Conservation (phyloP, 23 red algal species). For the Gracilaria caudata region DNA sequence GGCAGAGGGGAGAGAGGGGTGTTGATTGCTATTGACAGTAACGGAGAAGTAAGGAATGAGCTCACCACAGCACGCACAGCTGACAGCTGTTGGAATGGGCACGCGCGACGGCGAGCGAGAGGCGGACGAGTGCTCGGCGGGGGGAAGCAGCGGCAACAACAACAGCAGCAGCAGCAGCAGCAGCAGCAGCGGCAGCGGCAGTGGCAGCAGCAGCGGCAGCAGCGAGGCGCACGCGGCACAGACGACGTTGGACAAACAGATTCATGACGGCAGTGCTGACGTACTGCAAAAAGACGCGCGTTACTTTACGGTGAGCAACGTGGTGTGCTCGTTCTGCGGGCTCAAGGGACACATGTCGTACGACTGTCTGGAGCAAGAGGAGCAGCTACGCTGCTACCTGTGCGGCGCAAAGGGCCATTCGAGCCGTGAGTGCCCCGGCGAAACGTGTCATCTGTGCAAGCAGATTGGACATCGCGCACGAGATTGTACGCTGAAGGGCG, state of each 20-base stretch:
- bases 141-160: background rate
- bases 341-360: constrained; percentile 61
- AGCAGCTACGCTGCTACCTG: constrained; percentile 36
- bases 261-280: background rate
- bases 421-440: constrained; percentile 17
- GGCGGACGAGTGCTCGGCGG: background rate
- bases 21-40: constrained; percentile 1
- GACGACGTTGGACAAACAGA: background rate
- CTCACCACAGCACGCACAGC: background rate
- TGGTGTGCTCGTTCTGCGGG: constrained; percentile 51
- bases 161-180: constrained; percentile 2
- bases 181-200: background rate
- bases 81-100: background rate
- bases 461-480: constrained; percentile 19
- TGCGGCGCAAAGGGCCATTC: constrained; percentile 42
- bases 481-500: constrained; percentile 6
- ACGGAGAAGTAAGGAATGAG: background rate
- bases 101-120: background rate
- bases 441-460: constrained; percentile 31
- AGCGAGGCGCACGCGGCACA: background rate
- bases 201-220: background rate
- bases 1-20: too few species aligned
- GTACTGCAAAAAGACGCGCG: constrained; percentile 48
- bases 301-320: constrained; percentile 47
- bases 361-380: constrained; percentile 21